A percentile compares a stretch with the other conserved stretches of the same genome.
Conservation (phyloP, 1,284 basidiomycete genomes). For the Moesziomyces aphidis region DNA sequence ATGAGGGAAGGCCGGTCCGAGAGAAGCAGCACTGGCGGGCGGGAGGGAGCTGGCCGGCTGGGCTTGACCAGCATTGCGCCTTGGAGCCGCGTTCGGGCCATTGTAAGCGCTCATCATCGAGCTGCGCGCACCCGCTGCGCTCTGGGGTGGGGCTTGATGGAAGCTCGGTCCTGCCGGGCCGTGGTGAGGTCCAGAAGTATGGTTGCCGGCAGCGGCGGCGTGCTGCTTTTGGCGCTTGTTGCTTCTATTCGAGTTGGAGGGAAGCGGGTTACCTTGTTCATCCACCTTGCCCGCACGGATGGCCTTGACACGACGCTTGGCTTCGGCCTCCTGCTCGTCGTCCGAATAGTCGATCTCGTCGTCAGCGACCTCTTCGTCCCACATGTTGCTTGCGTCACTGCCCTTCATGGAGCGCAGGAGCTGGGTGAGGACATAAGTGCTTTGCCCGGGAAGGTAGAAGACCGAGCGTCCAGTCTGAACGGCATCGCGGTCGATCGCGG, state of each 20-base stretch:
- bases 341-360: conserved; percentile 90
- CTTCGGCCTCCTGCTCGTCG: conserved; percentile 83
- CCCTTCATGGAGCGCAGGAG: conserved; percentile 77
- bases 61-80: conserved; percentile 9
- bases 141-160: neutral
- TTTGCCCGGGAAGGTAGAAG: conserved; percentile 81
- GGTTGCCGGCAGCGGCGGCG: conserved; percentile 2
- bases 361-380: conserved; percentile 87
- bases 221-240: conserved; percentile 45
- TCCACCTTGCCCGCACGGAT: conserved; percentile 28
- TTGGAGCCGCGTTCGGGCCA: conserved; percentile 4
- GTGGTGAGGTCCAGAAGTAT: conserved; percentile 1
- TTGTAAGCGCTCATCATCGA: neutral
- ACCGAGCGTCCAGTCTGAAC: conserved; percentile 69
- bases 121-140: neutral
- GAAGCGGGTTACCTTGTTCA: conserved; percentile 35
- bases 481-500: conserved; percentile 60
- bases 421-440: conserved; percentile 81
- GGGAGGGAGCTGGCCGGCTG: conserved; percentile 11
- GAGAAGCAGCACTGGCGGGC: conserved; percentile 12
- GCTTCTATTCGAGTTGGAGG: conserved; percentile 3
- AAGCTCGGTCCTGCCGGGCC: no score
- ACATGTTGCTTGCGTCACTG: conserved; percentile 89
- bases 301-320: conserved; percentile 71
- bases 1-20: conserved; percentile 24